These are phyloP conservation scores for Hymenoscyphus infarciens DNA, from an alignment of 2,329 filamentous ascomycete genomes.

Conservation along the genomic window DNA sequence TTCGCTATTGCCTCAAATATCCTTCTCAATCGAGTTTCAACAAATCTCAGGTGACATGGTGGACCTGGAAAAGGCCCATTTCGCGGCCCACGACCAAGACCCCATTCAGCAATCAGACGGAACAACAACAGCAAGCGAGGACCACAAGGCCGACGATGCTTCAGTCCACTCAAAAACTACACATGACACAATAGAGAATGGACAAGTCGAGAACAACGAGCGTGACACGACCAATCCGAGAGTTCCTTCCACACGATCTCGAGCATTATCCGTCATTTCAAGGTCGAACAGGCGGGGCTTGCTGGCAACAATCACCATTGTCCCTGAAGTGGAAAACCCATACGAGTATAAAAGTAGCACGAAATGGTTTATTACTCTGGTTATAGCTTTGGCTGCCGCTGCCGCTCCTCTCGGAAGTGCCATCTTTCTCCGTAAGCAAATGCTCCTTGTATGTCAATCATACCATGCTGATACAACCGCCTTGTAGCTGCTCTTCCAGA, in stretches of 20 bases:
- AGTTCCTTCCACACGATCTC: constrained; percentile 41
- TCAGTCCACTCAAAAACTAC: constrained; percentile 9
- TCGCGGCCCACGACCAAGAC: constrained; percentile 18
- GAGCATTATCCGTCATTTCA: constrained; percentile 41
- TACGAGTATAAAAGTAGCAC: constrained; percentile 67
- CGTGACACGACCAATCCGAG: constrained; percentile 34
- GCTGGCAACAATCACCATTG: constrained; percentile 63
- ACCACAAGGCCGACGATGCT: constrained; percentile 11
- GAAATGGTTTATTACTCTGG: constrained; percentile 81
- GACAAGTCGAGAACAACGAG: neutral
- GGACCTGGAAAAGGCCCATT: constrained; percentile 23
- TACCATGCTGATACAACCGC: neutral
- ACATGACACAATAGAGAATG: neutral
- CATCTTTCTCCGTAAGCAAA: constrained; percentile 71
- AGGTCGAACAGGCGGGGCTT: constrained; percentile 63
- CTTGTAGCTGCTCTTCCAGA: constrained; percentile 61
- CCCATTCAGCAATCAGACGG: constrained; percentile 21
- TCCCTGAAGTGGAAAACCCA: constrained; percentile 76
- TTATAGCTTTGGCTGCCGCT: constrained; percentile 72
- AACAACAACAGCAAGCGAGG: constrained; percentile 17
- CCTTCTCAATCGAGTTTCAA: too few species aligned
- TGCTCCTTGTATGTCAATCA: neutral
- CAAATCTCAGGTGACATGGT: constrained; percentile 9
- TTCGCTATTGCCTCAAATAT: too few species aligned
- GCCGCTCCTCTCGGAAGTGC: constrained; percentile 80